Evolutionary conservation across 2,329 filamentous ascomycete genomes (phyloP), one percentile per base, ranked within the genome.

Genomic region (Claviceps arundinis): DNA sequence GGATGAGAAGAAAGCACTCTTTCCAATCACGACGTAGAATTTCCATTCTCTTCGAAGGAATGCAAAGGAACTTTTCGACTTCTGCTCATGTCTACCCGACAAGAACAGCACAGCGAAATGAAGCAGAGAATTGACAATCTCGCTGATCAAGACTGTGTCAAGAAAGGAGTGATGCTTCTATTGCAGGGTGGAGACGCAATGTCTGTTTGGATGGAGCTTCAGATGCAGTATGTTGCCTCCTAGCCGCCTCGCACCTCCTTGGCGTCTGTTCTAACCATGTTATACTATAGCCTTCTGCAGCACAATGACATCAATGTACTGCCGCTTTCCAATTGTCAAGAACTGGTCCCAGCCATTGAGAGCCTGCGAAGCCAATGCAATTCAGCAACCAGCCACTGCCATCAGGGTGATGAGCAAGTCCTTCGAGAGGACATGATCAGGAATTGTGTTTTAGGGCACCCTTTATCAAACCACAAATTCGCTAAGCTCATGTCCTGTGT

Each of bases 81-180:
- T 26, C 55, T 75, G 14, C 67, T 76, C 5, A 57, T 77, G 37
- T 68, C 69, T 1, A 55, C 68, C 2, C 52, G 45, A 13, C 70
- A 76, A 14, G 56, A 69, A 9, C 63, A 60, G 8, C 56, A 60
- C n/a, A 47, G 58, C 5, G 55, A 58, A 1, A 64, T 61, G 17
- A 57, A 58, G 16, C 52, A 59, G 47, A 70, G 68, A 17, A 62
- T 75, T 14, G 66, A 73, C 53, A 65, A 69, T 16, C 60, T 78
- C 11, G 66, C 62, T 38, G 57, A 68, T 50, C 60, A 66, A 50
- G 70, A 67, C 22, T 67, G 68, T 2, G 61, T 59, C 51, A 63
- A 70, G 51, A 59, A 65, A 9, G 73, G 65, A n/a, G 59, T 75
- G 26, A 47, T 78, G 16, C 71, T 77, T 50, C 62, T 78, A 16